A percentile compares a stretch with the other conserved stretches of the same genome.
Evolutionary conservation across 2,329 filamentous ascomycete species (phyloP).

Genomic region (Cladosporium sp.): DNA sequence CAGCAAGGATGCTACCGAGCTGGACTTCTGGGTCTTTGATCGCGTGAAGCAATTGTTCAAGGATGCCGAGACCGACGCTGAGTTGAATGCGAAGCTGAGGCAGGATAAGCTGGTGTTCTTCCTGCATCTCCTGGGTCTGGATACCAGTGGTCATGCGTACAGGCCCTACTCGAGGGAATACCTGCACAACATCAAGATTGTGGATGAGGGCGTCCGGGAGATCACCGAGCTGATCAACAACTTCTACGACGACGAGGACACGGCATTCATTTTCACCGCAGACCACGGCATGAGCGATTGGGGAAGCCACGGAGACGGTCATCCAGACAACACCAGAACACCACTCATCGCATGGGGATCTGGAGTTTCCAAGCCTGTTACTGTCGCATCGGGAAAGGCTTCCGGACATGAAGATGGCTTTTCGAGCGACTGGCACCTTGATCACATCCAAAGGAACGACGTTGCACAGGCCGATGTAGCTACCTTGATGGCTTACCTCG

Average conservation of each 20-base stretch:
- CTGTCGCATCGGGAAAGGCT: slow-evolving; percentile 57
- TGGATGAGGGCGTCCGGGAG: slow-evolving; percentile 85
- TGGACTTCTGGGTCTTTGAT: slow-evolving; percentile 96
- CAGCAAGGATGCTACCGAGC: slow-evolving; percentile 72
- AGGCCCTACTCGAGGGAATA: slow-evolving; percentile 96
- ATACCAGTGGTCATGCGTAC: slow-evolving; percentile 83
- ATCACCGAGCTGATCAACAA: slow-evolving; percentile 77
- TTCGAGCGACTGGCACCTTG: slow-evolving; percentile 83
- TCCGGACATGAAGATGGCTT: slow-evolving; percentile 84
- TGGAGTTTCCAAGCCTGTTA: slow-evolving; percentile 74
- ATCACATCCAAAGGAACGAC: slow-evolving; percentile 80
- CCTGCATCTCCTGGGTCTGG: slow-evolving; percentile 85
- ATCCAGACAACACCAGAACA: slow-evolving; percentile 94
- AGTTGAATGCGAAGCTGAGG: slow-evolving; percentile 68
- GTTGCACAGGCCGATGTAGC: slow-evolving; percentile 93
- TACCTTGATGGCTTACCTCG: slow-evolving; percentile 90
- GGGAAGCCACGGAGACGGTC: slow-evolving; percentile 97
- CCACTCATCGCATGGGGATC: slow-evolving; percentile 93
- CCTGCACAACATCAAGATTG: slow-evolving; percentile 87
- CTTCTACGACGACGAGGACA: slow-evolving; percentile 81
- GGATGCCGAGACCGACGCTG: slow-evolving; percentile 74
- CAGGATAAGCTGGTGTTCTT: slow-evolving; percentile 94
- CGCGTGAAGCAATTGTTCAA: slow-evolving; percentile 84
- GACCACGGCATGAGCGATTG: slow-evolving; percentile 99
- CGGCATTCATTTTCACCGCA: slow-evolving; percentile 93